Base-by-base conservation (phyloP, 2,329 filamentous ascomycete genomes). In the Ilyonectria robusta region DNA sequence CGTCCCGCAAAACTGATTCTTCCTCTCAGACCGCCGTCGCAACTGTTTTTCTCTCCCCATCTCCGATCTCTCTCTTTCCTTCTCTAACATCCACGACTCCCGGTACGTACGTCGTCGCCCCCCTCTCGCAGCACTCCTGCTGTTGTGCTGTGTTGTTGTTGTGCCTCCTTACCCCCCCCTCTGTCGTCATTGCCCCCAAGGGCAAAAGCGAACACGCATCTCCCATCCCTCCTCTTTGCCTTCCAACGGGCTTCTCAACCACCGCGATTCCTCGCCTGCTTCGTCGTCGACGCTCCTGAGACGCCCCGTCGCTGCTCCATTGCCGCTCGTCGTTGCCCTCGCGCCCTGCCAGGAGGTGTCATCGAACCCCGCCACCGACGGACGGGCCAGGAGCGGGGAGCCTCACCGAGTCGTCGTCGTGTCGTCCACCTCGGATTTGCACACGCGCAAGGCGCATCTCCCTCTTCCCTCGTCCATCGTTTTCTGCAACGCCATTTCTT, bases 131-230 rank as follows among this genome's bases (percentile, higher is more conserved):
- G 58, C 46, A 46, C 31, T 17, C 50, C 53, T 53, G 62, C 23
- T 67, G 62, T 67, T 55, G 57, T 62, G 66, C 46, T 72, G 65
- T 67, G 66, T 68, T 68, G 64, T 66, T 74, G 66, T 75, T 75
- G 67, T 70, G 71, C 68, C 77, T 75, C 76, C 74, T 72, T 74
- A 70, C 75, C 72, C 72, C 74, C 74, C 76, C 77, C 78, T 78
- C 80, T 81, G 78, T 82, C 81, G 80, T 82, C 81, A 82, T 82
- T 79, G 75, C 75, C 76, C 72, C 71, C 74, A 66, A 67, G 57
- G 66, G 65, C 66, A 63, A 70, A 68, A 61, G 67, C 68, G 68
- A 70, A 68, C 72, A 73, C 72, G 68, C 73, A 73, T 65, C 67
- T 62, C 73, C 66, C 65, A 59, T 50, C 21, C 40, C 59, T 68